These are phyloP conservation scores for Daedalea quercina DNA, from an alignment of 768 basidiomycete species.

Conservation along the genomic window DNA sequence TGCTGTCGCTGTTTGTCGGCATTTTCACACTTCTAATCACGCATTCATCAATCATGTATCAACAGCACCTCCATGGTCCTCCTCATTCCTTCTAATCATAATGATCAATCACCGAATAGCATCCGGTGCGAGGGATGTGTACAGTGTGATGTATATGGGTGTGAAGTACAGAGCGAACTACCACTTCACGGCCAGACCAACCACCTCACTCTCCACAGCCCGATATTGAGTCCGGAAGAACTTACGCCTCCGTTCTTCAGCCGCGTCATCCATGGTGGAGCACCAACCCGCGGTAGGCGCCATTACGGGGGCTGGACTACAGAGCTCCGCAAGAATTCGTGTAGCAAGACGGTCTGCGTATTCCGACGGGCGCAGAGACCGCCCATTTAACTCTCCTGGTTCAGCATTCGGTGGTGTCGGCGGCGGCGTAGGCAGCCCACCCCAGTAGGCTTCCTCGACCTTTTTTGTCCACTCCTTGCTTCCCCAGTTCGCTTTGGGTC, in stretches of 20 bases:
- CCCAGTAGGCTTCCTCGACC: constrained; percentile 85
- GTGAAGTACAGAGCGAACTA: neutral
- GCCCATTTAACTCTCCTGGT: neutral
- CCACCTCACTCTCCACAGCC: constrained; percentile 79
- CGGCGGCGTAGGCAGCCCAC: constrained; percentile 38
- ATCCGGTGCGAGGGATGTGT: no score
- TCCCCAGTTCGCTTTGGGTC: constrained; percentile 62
- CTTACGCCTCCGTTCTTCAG: constrained; percentile 36
- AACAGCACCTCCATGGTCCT: constrained; percentile 1
- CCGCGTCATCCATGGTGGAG: constrained; percentile 33
- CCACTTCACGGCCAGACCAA: constrained; percentile 2
- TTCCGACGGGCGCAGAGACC: neutral
- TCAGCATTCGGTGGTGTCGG: constrained; percentile 27
- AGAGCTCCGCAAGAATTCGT: constrained; percentile 36
- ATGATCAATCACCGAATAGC: no score
- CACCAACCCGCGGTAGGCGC: constrained; percentile 20
- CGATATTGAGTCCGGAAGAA: constrained; percentile 76
- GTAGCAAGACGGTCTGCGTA: constrained; percentile 32
- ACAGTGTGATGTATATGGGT: neutral
- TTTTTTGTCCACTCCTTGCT: constrained; percentile 75
- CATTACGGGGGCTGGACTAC: constrained; percentile 17
- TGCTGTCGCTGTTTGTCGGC: constrained; percentile 1
- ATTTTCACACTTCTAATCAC: neutral
- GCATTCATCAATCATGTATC: neutral
- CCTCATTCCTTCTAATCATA: neutral